phyloP scores from a whole-genome alignment of 2,329 filamentous ascomycete genomes.

The Talaromyces piceae region DNA sequence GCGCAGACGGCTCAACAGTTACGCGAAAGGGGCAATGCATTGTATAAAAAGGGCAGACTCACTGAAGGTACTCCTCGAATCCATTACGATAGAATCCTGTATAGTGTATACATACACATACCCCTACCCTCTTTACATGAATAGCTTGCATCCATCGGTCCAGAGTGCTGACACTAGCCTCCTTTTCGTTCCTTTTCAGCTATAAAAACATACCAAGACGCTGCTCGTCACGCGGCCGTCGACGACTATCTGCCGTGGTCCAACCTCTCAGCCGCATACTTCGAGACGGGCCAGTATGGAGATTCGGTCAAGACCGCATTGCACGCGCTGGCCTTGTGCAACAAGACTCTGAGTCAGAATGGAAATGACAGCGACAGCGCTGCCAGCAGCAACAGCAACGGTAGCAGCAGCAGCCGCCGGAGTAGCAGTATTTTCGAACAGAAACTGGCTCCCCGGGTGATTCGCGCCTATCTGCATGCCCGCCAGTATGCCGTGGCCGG shows the following conservation, averaged over 20 bases:
- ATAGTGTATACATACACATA: not conserved
- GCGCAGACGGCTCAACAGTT: not conserved
- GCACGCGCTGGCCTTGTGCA: constrained; percentile 5
- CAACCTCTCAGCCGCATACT: constrained; percentile 12
- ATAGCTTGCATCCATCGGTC: not conserved
- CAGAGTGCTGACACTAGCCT: not conserved
- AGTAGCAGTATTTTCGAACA: too few species aligned
- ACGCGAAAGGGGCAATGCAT: constrained; percentile 10
- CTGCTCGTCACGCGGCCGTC: constrained; percentile 3
- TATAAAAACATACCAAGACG: constrained; percentile 11
- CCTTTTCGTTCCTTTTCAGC: not conserved
- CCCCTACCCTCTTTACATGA: not conserved
- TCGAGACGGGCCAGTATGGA: constrained; percentile 8
- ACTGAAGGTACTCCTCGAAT: constrained; percentile 12
- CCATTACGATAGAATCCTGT: too few species aligned
- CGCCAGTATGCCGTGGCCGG: constrained; percentile 6
- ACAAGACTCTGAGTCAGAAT: too few species aligned
- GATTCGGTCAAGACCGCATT: constrained; percentile 5
- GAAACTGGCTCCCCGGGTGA: constrained; percentile 7
- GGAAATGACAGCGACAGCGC: not conserved
- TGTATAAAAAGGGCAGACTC: constrained; percentile 11
- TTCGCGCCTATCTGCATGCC: constrained; percentile 6
- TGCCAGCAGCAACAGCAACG: too few species aligned
- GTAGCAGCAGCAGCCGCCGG: too few species aligned
- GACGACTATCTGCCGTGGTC: constrained; percentile 13